Evolutionary conservation across 306 rosid genomes (phyloP), one percentile per base, ranked within the genome.

Genomic region (Prunus mume): DNA sequence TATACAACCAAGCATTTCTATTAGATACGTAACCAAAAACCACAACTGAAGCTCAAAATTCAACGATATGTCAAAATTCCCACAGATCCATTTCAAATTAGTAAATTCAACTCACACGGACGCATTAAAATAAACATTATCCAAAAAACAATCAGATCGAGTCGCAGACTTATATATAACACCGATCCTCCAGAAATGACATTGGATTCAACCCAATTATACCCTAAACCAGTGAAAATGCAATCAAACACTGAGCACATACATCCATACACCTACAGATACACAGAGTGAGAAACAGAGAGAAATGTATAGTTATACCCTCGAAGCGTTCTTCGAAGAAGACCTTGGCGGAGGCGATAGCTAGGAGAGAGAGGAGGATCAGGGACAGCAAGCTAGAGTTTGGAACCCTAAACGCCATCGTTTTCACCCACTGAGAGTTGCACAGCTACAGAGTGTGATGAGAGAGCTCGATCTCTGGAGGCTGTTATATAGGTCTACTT

Each of bases 271-370:
- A 51, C 45, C 58, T 12, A 83, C 28, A 69, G 18, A 46, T 7
- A 75, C 65, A 64, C 65, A 64, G 65, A 69, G 22, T 24, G 25
- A 14, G 13, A 25, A 30, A 70, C 22, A 24, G 68, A 55, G 20
- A 34, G 52, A 28, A 69, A 72, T 45, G 32, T 24, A 78, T 56
- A 45, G 24, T 18, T n/a, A 79, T 88, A 95, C 99, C 99, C 1
- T 92, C 88, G 69, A 96, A 96, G 57, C 97, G 97, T 38, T 96
- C 99, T 78, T 96, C 99, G 82, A 96, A 92, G 90, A 87, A 88
- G 24, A 92, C 94, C 76, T 87, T 96, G 17, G 99, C 98, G 4
- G 96, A 91, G 61, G 91, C 88, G 82, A 87, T 18, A 2, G 91
- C 83, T 43, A 92, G 62, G 13, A 92, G 83, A 10, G 92, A 89